Percentiles rank a stretch among this genome's conserved stretches.
Conservation (phyloP, 2,329 filamentous ascomycete genomes). For the Neobulgaria alba region DNA sequence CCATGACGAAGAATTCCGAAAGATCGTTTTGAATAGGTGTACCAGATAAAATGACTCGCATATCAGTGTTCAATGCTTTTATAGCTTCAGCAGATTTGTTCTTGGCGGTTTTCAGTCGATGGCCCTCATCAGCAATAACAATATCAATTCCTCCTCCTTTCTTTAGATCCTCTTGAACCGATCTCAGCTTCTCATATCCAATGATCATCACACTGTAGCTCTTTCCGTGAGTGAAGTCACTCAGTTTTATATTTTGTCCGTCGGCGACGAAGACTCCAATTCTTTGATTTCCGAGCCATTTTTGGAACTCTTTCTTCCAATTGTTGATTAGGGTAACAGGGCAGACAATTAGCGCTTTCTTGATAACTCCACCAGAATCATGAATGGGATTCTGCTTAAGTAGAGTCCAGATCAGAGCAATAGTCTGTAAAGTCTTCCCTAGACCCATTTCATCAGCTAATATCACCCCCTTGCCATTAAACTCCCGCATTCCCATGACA, state of each 20-base stretch:
- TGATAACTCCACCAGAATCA: constrained; percentile 50
- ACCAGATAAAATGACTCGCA: constrained; percentile 40
- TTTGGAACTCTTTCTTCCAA: constrained; percentile 64
- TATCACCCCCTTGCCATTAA: constrained; percentile 59
- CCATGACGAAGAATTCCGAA: constrained; percentile 83
- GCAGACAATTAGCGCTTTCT: constrained; percentile 64
- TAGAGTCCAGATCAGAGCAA: constrained; percentile 62
- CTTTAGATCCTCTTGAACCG: constrained; percentile 55
- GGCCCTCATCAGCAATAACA: constrained; percentile 95
- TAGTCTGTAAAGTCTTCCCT: constrained; percentile 66
- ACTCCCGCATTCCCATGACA: constrained; percentile 62
- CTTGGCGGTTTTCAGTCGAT: constrained; percentile 94
- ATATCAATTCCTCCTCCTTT: constrained; percentile 60
- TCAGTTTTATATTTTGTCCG: constrained; percentile 50
- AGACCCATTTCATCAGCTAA: constrained; percentile 70
- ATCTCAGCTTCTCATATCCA: constrained; percentile 61
- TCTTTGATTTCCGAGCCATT: constrained; percentile 64
- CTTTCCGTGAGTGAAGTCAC: constrained; percentile 60
- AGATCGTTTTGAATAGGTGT: constrained; percentile 95
- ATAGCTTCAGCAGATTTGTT: constrained; percentile 89
- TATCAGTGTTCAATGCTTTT: constrained; percentile 68
- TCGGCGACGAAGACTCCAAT: constrained; percentile 60
- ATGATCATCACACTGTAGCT: constrained; percentile 65
- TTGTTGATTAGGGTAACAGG: constrained; percentile 65
- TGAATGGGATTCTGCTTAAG: constrained; percentile 63